A percentile compares a stretch with the other conserved stretches of the same genome.
Evolutionary conservation across 441 rosid species (phyloP).

Genomic region (Arabidopsis lyrata): DNA sequence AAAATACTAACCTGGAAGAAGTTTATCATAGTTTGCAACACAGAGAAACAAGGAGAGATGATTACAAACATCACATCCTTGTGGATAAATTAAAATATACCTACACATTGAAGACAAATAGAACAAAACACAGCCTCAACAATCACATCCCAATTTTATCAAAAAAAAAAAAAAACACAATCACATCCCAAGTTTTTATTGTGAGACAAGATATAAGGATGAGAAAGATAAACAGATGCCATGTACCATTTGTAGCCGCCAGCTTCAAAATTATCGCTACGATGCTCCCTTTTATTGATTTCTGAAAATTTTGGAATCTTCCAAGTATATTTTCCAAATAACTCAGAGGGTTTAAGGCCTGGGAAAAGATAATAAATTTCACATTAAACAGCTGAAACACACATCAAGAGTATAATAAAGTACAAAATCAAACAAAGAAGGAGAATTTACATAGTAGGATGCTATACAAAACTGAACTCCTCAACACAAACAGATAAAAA

Average conservation of each 20-base stretch:
- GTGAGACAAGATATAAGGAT: not conserved
- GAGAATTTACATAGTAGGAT: not conserved
- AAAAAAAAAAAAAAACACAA: not conserved
- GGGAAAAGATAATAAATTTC: conserved; percentile 20
- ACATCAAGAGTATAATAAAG: not conserved
- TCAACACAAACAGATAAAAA: not conserved
- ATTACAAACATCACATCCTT: conserved; percentile 97
- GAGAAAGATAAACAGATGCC: not conserved
- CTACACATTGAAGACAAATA: conserved; percentile 43
- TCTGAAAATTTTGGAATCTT: conserved; percentile 91
- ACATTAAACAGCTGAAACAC: conserved; percentile 15
- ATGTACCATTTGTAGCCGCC: conserved; percentile 93
- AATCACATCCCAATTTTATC: not conserved
- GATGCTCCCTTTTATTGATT: conserved; percentile 80
- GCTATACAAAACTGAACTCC: conserved; percentile 5
- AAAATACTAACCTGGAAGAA: conserved; percentile 84
- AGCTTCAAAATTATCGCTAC: conserved; percentile 79
- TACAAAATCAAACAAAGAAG: conserved; percentile 5
- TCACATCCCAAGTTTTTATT: conserved; percentile 27
- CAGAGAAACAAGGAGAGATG: conserved; percentile 98
- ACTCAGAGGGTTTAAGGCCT: conserved; percentile 86
- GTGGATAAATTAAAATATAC: conserved; percentile 98
- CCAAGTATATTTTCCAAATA: conserved; percentile 87
- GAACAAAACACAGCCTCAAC: conserved; percentile 18
- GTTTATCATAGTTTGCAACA: conserved; percentile 95